Base-by-base conservation (phyloP, 1,139 yeast species). In the Pichia inconspicua region DNA sequence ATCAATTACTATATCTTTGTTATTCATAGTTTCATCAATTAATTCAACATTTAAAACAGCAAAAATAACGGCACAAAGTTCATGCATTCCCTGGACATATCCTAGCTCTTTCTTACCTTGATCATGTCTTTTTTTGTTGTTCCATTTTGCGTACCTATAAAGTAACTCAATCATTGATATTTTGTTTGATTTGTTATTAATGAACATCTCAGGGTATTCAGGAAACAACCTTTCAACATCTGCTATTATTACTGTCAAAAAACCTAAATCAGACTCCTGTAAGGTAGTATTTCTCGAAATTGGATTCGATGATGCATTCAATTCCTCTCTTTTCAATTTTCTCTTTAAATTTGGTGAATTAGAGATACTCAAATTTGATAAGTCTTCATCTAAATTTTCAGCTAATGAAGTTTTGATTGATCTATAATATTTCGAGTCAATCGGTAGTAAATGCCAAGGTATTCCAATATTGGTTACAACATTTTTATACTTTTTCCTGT, bases 71-170 rank as follows among this genome's bases (percentile, higher is more conserved):
- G 87, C 89, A 53, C 80, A 67, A 14, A 83, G 68, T 59, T 83
- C 90, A 63, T 83, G 90, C 53, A 78, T 70, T 0, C 90, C 90
- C 59, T 83, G 90, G 56, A 77, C 80, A 61, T 83, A 83, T 2
- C 79, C 77, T 6, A 50, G 15, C 42, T 44, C 40, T 40, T 50
- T 50, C n/a, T 43, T 41, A 4, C 44, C 48, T 25, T 46, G 42
- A n/a, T 72, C 68, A 19, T 60, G 62, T 56, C 78, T 77, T 48
- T 74, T 67, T 9, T 48, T 35, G 37, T 50, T 46, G 1, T 43
- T 31, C 51, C 51, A 50, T 58, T 74, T 75, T 42, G 77, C 64
- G 79, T 80, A 77, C 4, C 74, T 65, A 61, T 69, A 82, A 30
- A 83, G 60, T 3, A 82, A 66, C 54, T 77, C 75, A 25, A 76